Evolutionary conservation across 805 yeast species (phyloP), one percentile per base, ranked within the genome.

Genomic region (Grigorovia humatica): DNA sequence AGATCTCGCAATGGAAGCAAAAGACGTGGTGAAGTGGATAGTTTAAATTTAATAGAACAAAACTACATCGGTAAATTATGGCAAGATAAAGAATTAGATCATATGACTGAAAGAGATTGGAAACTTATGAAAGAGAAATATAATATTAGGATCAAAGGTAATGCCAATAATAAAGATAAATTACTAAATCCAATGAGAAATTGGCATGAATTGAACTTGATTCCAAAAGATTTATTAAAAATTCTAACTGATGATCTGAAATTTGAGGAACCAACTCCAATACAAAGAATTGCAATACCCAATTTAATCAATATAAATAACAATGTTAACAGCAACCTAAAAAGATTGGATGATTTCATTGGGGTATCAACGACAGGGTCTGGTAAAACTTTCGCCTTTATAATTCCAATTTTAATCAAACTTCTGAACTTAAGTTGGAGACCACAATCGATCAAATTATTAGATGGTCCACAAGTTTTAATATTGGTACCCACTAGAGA

Each of bases 351-450:
- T 7, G 47, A 45, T 32, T 30, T 45, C 5, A 19, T 45, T 3
- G 98, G 96, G 13, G 78, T 90, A n/a, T 97, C 98, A 0, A 89
- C 89, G 58, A 91, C 99, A 0, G 99, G 99, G 12, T 86, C 96
- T 1, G 99, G 99, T 59, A 91, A 93, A 64, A 91, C 99, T 0
- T 71, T 90, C 12, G 84, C 95, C 1, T 91, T 83, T 66, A 64
- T 86, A 11, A 66, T 91, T 1, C 98, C 99, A 0, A 67, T 88
- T 48, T 62, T 86, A 9, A 64, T 80, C 1, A 81, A 79, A 56
- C 70, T 84, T 15, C 55, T 68, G 68, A 76, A 66, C 61, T 66
- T 70, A 44, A 79, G 81, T 0, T 62, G 71, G 18, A 59, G 79
- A 27, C 77, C 75, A 51, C 75, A 70, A n/a, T 54, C 62, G 15